These are phyloP conservation scores for Paramyrothecium sp. DNA, from an alignment of 2,329 filamentous ascomycete species.

Conservation along the genomic window DNA sequence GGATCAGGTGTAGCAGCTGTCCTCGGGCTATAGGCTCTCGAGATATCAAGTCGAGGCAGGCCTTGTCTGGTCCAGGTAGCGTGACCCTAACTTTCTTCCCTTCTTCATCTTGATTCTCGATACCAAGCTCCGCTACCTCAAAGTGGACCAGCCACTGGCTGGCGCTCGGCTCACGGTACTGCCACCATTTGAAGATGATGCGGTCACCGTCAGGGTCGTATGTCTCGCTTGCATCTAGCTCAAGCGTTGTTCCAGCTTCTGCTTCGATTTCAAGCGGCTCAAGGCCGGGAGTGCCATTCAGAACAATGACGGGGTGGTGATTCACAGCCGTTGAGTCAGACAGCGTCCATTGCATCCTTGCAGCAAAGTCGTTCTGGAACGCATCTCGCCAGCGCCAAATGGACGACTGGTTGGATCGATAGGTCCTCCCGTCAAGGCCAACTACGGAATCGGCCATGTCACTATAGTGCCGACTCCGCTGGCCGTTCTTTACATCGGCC, in stretches of 20 bases:
- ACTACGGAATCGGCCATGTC: constrained; percentile 25
- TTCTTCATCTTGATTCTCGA: constrained; percentile 14
- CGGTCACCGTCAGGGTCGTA: constrained; percentile 44
- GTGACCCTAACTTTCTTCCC: constrained; percentile 29
- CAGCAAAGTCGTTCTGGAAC: constrained; percentile 41
- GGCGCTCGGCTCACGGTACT: constrained; percentile 37
- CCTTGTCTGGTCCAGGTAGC: constrained; percentile 38
- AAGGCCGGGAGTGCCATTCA: constrained; percentile 38
- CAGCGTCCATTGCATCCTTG: constrained; percentile 37
- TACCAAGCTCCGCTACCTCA: constrained; percentile 29
- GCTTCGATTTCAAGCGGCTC: constrained; percentile 36
- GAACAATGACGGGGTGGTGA: constrained; percentile 43
- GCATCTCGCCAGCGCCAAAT: constrained; percentile 40
- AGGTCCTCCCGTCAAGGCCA: constrained; percentile 21
- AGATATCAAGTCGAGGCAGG: constrained; percentile 26
- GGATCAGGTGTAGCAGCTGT: constrained; percentile 45
- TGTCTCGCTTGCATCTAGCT: constrained; percentile 41
- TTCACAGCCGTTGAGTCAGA: constrained; percentile 26
- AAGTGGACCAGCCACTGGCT: constrained; percentile 38
- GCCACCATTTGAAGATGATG: constrained; percentile 48
- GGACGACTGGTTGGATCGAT: constrained; percentile 28
- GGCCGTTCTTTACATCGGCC: constrained; percentile 20
- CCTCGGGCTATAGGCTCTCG: constrained; percentile 34
- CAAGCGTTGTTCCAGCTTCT: constrained; percentile 35
- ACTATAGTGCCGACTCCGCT: constrained; percentile 21